Conservation (phyloP, 192 early-diverging fungal species). For the Coemansia sp. region DNA sequence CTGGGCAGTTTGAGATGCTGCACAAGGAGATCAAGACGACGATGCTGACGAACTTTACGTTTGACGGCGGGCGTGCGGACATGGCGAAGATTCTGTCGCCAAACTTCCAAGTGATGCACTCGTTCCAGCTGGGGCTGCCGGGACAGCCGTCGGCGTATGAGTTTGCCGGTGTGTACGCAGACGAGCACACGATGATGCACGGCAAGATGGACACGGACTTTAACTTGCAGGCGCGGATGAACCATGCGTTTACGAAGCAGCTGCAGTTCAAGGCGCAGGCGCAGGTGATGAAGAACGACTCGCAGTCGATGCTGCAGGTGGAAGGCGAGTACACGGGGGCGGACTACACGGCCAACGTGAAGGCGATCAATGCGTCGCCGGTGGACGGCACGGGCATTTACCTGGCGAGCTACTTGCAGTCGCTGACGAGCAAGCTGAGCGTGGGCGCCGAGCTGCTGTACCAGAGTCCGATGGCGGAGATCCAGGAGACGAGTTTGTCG, state of each 20-base stretch:
- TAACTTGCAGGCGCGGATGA: conserved; percentile 76
- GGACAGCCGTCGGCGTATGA: conserved; percentile 83
- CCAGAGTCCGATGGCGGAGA: conserved; percentile 79
- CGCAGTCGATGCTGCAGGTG: conserved; percentile 86
- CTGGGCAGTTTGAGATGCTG: conserved; percentile 48
- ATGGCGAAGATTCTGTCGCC: conserved; percentile 88
- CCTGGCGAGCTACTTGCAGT: conserved; percentile 86
- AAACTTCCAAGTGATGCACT: conserved; percentile 95
- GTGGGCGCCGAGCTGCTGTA: conserved; percentile 84
- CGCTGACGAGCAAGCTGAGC: conserved; percentile 76
- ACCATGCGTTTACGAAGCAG: conserved; percentile 77
- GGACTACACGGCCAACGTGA: conserved; percentile 87
- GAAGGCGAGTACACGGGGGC: conserved; percentile 91
- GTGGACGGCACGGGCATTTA: conserved; percentile 89
- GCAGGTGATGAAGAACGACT: conserved; percentile 65
- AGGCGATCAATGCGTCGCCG: conserved; percentile 94
- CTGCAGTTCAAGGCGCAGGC: conserved; percentile 65
- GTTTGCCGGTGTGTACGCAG: conserved; percentile 86
- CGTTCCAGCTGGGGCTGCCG: conserved; percentile 81
- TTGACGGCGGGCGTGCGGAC: conserved; percentile 95
- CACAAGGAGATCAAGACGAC: conserved; percentile 57
- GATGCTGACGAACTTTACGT: conserved; percentile 82
- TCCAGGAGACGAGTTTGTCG: conserved; percentile 74
- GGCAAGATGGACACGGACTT: conserved; percentile 94
- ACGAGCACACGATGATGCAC: conserved; percentile 78